Base-by-base conservation (phyloP, 768 basidiomycete genomes). In the Mycena leptocephala region DNA sequence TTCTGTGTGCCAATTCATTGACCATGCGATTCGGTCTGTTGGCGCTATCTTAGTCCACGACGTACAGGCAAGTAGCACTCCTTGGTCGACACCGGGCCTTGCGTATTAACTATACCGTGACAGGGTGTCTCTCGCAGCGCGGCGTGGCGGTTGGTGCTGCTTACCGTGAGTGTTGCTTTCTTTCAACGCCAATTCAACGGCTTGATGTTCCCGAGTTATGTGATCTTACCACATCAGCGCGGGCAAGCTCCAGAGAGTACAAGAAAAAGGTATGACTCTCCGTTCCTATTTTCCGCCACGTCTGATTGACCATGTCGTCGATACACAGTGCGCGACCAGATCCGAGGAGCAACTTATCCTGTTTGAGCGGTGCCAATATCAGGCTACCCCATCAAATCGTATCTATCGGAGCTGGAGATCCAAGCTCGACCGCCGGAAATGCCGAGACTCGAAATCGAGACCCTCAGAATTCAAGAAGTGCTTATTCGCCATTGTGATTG, bases 321-420 rank as follows among this genome's bases (percentile, higher is more conserved):
- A 55, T 39, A 66, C 22, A 64, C 78, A 95, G 94, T 91, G 59
- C 93, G 94, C 62, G 92, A 94, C 83, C 93, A 95, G 80, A 93
- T 95, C 66, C 95, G 94, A n/a, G n/a, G 93, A 95, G 84, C 94
- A 95, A 79, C 89, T 95, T 28, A 91, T 94, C 43, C 85, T 95
- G 59, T 95, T 94, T 69, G 93, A 93, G 79, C 87, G 95, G 33
- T 95, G 94, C 82, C 87, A 88, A 82, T 95, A 95, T 76, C 86
- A 86, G 26, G 93, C 94, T 10, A 87, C 87, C 32, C 89, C 88
- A 3, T 80, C 85, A 26, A 90, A 92, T 76, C 93, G 93, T 9
- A 91, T 93, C 73, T 95, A 95, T 81, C 80, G 84, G 63, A 91
- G 89, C 61, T 95, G 93, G 94, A 89, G 92, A 71, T 82, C 87